Evolutionary conservation across 768 basidiomycete genomes (phyloP).

Genomic region (Tulasnella sp.): DNA sequence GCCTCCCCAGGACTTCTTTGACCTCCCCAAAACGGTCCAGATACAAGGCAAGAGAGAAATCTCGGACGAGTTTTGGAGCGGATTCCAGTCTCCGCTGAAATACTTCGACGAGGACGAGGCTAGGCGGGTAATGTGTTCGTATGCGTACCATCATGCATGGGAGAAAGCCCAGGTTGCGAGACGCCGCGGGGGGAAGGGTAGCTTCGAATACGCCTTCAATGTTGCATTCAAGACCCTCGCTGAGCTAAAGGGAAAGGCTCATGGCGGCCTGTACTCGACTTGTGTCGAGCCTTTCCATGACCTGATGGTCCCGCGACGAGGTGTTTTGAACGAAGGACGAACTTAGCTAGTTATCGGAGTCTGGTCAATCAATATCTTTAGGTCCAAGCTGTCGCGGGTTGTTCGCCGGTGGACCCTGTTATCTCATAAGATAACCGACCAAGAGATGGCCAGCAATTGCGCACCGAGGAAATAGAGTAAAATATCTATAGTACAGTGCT

Average conservation of each 20-base stretch:
- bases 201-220: background rate
- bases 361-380: no score
- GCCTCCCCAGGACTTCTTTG: constrained; percentile 15
- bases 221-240: background rate
- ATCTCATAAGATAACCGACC: no score
- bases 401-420: background rate
- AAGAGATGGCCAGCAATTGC: no score
- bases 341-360: no score
- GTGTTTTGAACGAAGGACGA: background rate
- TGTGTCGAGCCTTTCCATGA: background rate
- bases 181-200: background rate
- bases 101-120: constrained; percentile 38
- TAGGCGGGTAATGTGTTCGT: constrained; percentile 48
- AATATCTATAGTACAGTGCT: no score
- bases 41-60: constrained; percentile 52
- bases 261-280: background rate
- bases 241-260: background rate
- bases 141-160: constrained; percentile 47
- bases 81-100: constrained; percentile 32
- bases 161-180: constrained; percentile 1
- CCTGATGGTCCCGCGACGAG: background rate
- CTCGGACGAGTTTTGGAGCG: constrained; percentile 44
- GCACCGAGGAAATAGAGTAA: no score
- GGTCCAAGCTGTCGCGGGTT: constrained; percentile 40
- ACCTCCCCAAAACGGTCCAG: constrained; percentile 40